Evolutionary conservation across 768 basidiomycete genomes (phyloP).

Genomic region (Exsudoporus frostii): DNA sequence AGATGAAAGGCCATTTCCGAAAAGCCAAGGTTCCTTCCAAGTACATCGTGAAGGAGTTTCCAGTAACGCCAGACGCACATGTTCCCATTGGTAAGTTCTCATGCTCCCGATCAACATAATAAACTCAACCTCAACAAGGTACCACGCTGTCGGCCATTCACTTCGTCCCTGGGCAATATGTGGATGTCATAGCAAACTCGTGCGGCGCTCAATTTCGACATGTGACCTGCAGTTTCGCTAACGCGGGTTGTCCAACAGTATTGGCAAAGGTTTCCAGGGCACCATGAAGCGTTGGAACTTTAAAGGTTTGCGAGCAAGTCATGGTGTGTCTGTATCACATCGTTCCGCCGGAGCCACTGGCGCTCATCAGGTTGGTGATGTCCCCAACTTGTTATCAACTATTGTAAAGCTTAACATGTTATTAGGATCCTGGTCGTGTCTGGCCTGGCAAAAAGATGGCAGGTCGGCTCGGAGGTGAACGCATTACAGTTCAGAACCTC

Average conservation of each 20-base stretch:
- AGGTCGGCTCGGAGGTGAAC: slow-evolving; percentile 83
- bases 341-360: slow-evolving; percentile 92
- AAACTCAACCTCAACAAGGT: slow-evolving; percentile 42
- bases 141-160: slow-evolving; percentile 88
- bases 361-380: slow-evolving; percentile 76
- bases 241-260: slow-evolving; percentile 44
- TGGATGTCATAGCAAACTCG: slow-evolving; percentile 91
- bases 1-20: slow-evolving; percentile 87
- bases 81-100: slow-evolving; percentile 73
- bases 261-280: slow-evolving; percentile 97
- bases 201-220: slow-evolving; percentile 39
- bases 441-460: slow-evolving; percentile 99
- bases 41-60: slow-evolving; percentile 81
- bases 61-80: slow-evolving; percentile 85
- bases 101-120: neutral
- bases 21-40: slow-evolving; percentile 83
- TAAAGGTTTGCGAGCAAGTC: slow-evolving; percentile 86
- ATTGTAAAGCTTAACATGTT: slow-evolving; percentile 1
- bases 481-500: slow-evolving; percentile 84
- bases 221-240: slow-evolving; percentile 1
- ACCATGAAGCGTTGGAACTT: slow-evolving; percentile 97
- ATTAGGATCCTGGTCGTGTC: slow-evolving; percentile 85
- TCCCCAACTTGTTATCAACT: neutral
- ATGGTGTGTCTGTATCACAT: slow-evolving; percentile 95
- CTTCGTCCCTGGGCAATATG: slow-evolving; percentile 95